Base-by-base conservation (phyloP, 2,329 filamentous ascomycete species). In the Nigrospora sphaerica region DNA sequence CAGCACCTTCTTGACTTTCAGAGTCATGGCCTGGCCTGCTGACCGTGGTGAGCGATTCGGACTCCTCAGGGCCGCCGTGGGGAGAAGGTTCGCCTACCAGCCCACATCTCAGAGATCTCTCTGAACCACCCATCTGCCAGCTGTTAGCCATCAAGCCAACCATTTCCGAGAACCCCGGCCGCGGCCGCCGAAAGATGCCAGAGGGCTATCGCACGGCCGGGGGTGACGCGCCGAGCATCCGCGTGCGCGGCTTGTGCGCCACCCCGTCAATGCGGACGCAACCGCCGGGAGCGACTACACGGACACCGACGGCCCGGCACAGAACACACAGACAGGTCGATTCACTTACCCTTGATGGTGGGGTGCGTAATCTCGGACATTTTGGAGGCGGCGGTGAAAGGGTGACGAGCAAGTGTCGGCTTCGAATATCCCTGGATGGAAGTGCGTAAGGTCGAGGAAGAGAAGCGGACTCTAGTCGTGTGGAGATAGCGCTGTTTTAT, bases 61-160 rank as follows among this genome's bases (percentile, higher is more conserved):
- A 12, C 31, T 3, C n/a, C 18, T 31, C 28, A 28, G 5, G 28
- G 57, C 49, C 34, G 50, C 47, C 11, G n/a, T 11, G 14, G 23
- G 23, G 23, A 5, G 6, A n/a, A 28, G 16, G 32, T 12, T 23
- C 42, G 68, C 69, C 68, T 65, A 77, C 74, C 80, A 53, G 93
- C 92, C 93, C 93, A 98, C 92, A 98, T 97, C 66, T 93, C 77
- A 60, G 88, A 95, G 74, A 95, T 91, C 77, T 98, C 93, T 71
- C 90, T 88, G 86, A 98, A 98, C 93, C 93, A 98, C 75, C 92
- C 93, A 95, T 97, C 93, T 95, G 58, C 14, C 49, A 39, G 13
- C 10, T 31, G 19, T 44, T 44, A 44, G 42, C 42, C 33, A 6
- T 9, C 23, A 28, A 28, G 23, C 7, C 23, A 6, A 10, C 4